Evolutionary conservation across 495 filamentous ascomycete species (phyloP), one percentile per base, ranked within the genome.

Genomic region (Neurospora sp.): DNA sequence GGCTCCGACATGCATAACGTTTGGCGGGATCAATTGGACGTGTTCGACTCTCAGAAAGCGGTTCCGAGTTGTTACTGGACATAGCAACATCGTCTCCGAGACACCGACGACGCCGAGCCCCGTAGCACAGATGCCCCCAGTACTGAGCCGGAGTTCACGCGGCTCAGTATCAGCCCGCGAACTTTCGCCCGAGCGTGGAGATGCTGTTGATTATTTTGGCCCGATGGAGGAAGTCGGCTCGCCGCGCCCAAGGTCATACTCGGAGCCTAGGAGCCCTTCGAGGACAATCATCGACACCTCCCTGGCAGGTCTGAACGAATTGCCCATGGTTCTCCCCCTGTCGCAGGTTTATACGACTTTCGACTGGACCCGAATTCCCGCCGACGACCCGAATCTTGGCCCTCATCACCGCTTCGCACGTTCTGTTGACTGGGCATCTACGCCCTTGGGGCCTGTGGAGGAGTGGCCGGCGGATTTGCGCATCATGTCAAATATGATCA

Each of bases 291-390:
- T 73, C 70, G 73, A 77, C 66, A 72, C 79, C 39, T 54, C 77
- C 31, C 20, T 78, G 18, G 78, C 75, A 7, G 75, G 76, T 46
- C 73, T 78, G 44, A 76, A 78, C 46, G 81, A 79, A 38, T 69
- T 81, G 70, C 79, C 80, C 37, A 71, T 73, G 40, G 69, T 76
- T 14, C 70, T 79, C 8, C 73, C 59, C 18, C 73, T 77, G 8
- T 71, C 76, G 23, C 75, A 79, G 37, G 69, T 82, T 72, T 75
- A 77, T 72, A 72, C 81, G 76, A 73, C 84, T 2, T 92, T 92
- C 78, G 91, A 93, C 79, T 92, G 90, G 90, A 93, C 91, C 11
- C 84, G 88, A 42, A 81, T 92, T 42, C 87, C 90, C 20, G 59
- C 87, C 39, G 77, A 81, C n/a, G 85, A 87, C 7, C 78, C 86